Evolutionary conservation across 2,329 filamentous ascomycete genomes (phyloP).

Genomic region (Lasiodiplodia hormozganensis): DNA sequence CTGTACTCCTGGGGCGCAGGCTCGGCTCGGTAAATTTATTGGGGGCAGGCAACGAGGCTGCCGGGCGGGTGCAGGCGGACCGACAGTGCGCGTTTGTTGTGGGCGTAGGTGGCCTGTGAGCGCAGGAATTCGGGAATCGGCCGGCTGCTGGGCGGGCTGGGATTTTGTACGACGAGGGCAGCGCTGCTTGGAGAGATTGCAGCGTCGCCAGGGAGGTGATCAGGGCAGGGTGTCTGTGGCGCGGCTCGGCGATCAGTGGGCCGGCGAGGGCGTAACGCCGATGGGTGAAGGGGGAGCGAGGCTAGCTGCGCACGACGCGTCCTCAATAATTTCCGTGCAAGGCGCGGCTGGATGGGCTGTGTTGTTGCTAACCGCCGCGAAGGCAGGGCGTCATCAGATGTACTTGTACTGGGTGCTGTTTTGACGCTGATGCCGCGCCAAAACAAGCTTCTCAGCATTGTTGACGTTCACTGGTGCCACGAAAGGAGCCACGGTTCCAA

Average conservation of each 20-base stretch:
- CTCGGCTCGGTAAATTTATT: slow-evolving; percentile 19
- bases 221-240: slow-evolving; percentile 16
- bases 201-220: slow-evolving; percentile 17
- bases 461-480: slow-evolving; percentile 12
- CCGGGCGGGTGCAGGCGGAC: slow-evolving; percentile 11
- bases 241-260: slow-evolving; percentile 13
- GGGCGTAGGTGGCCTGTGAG: slow-evolving; percentile 16
- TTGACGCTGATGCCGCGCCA: not conserved
- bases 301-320: slow-evolving; percentile 20
- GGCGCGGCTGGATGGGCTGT: not conserved
- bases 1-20: slow-evolving; percentile 16
- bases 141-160: not conserved
- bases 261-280: slow-evolving; percentile 9
- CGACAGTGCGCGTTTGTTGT: slow-evolving; percentile 26
- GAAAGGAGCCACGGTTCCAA: not conserved
- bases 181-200: slow-evolving; percentile 5
- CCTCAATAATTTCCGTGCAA: slow-evolving; percentile 6
- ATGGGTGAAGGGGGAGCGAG: not conserved
- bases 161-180: slow-evolving; percentile 12
- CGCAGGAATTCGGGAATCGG: slow-evolving; percentile 15
- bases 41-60: not conserved
- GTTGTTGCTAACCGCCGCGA: not conserved
- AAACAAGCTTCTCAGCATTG: slow-evolving; percentile 2
- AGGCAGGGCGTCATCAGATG: not conserved
- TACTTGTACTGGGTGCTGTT: not conserved